Percentiles rank a stretch among this genome's conserved stretches.
phyloP scores from a whole-genome alignment of 2,329 filamentous ascomycete species.

The Aplosporella prunicola region DNA sequence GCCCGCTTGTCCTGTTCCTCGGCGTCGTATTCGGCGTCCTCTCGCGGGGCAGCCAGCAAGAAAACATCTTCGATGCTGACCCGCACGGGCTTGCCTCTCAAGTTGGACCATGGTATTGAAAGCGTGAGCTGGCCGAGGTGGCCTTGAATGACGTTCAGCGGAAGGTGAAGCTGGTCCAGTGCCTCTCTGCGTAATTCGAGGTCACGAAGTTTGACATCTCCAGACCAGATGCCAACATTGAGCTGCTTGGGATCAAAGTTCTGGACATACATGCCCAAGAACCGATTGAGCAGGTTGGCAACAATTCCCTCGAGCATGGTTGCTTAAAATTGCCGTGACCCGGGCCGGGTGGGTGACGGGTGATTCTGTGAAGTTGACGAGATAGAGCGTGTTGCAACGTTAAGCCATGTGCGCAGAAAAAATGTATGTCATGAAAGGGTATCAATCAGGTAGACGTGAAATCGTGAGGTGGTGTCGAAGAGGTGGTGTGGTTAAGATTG shows the following conservation, averaged over 20 bases:
- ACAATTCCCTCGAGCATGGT: slow-evolving; percentile 95
- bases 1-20: slow-evolving; percentile 81
- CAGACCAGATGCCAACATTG: slow-evolving; percentile 98
- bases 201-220: slow-evolving; percentile 89
- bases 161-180: slow-evolving; percentile 91
- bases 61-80: slow-evolving; percentile 96
- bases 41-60: slow-evolving; percentile 85
- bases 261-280: slow-evolving; percentile 99
- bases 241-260: slow-evolving; percentile 98
- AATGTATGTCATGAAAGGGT: too few species aligned
- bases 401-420: too few species aligned
- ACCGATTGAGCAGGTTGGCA: slow-evolving; percentile 94
- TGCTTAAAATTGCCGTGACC: slow-evolving; percentile 56
- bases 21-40: slow-evolving; percentile 86
- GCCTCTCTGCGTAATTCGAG: slow-evolving; percentile 90
- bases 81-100: slow-evolving; percentile 87
- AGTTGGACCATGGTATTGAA: slow-evolving; percentile 93
- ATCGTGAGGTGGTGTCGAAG: slow-evolving; percentile 9
- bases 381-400: slow-evolving; percentile 1
- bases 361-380: slow-evolving; percentile 3
- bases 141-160: slow-evolving; percentile 92
- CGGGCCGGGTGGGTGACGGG: slow-evolving; percentile 44
- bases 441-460: slow-evolving; percentile 11
- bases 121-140: slow-evolving; percentile 88
- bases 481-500: too few species aligned